A percentile compares a stretch with the other conserved stretches of the same genome.
Evolutionary conservation across 768 basidiomycete genomes (phyloP).

Genomic region (Suillus subaureus): DNA sequence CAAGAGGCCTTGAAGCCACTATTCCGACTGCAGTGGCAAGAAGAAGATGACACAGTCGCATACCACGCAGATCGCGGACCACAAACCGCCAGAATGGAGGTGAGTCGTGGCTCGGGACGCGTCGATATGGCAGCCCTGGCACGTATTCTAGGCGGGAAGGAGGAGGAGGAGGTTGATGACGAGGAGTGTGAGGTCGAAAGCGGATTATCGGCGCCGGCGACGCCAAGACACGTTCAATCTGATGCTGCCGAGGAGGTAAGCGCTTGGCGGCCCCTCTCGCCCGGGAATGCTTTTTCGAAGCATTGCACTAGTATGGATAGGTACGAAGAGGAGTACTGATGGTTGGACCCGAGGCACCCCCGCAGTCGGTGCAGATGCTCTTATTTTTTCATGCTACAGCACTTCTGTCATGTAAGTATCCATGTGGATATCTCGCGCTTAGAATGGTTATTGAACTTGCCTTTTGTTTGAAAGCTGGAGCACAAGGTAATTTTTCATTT

Average conservation of each 20-base stretch:
- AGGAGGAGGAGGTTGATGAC: conserved; percentile 25
- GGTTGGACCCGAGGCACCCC: conserved; percentile 4
- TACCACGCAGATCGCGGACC: conserved; percentile 24
- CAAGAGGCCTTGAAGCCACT: conserved; percentile 41
- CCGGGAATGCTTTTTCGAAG: conserved; percentile 28
- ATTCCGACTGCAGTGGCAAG: conserved; percentile 41
- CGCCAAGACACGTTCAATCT: conserved; percentile 18
- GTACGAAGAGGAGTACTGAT: conserved; percentile 34
- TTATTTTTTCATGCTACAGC: background rate
- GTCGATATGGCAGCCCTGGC: conserved; percentile 61
- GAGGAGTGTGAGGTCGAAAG: conserved; percentile 29
- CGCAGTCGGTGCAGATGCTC: background rate
- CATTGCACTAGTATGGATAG: conserved; percentile 21
- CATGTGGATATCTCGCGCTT: background rate
- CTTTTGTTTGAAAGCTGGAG: background rate
- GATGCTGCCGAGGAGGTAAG: conserved; percentile 42
- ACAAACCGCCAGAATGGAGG: conserved; percentile 14
- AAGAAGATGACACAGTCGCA: conserved; percentile 20
- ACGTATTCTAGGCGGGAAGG: conserved; percentile 44
- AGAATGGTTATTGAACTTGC: background rate
- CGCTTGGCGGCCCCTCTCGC: conserved; percentile 47
- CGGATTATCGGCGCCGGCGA: conserved; percentile 6
- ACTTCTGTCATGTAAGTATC: conserved; percentile 2
- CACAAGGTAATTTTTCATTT: background rate
- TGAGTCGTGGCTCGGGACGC: conserved; percentile 38